Conservation (phyloP, 2,329 filamentous ascomycete genomes). For the Nectriaceae sp. region DNA sequence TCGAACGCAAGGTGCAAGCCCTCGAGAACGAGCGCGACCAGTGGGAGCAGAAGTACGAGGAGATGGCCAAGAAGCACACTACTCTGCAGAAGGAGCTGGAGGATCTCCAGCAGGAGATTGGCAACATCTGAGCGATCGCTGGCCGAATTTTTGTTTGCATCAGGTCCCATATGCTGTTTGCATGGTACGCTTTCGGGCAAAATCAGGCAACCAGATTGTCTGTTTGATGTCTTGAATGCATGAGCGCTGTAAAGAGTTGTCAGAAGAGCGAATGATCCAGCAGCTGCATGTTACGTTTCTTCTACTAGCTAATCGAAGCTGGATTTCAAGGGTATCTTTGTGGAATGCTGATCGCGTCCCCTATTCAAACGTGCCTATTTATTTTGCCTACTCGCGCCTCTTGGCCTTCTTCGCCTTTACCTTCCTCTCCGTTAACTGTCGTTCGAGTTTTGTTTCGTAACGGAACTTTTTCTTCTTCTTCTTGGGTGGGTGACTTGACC, state of each 20-base stretch:
- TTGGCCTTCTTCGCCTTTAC: conserved; percentile 62
- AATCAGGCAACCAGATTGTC: conserved; percentile 14
- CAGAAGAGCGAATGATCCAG: conserved; percentile 31
- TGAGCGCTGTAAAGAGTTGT: conserved; percentile 26
- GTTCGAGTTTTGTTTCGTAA: conserved; percentile 86
- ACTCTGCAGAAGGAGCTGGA: conserved; percentile 86
- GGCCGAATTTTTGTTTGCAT: conserved; percentile 13
- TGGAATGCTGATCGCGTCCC: conserved; percentile 19
- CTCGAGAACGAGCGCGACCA: conserved; percentile 88
- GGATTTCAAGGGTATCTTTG: conserved; percentile 36
- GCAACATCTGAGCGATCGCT: conserved; percentile 75
- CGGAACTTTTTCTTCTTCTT: conserved; percentile 90
- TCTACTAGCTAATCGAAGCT: conserved; percentile 31
- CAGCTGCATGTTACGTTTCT: conserved; percentile 34
- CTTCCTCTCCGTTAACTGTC: conserved; percentile 73
- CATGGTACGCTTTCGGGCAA: conserved; percentile 18
- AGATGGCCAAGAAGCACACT: conserved; percentile 89
- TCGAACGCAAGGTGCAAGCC: conserved; percentile 98
- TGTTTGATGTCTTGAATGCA: conserved; percentile 24
- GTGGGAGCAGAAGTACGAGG: conserved; percentile 98
- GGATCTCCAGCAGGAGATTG: conserved; percentile 87
- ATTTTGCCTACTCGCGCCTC: conserved; percentile 10
- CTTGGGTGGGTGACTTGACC: conserved; percentile 53
- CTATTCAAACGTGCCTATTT: conserved; percentile 3
- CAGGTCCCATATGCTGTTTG: conserved; percentile 21